phyloP scores from a whole-genome alignment of 2,329 filamentous ascomycete genomes.

The Hypoxylon sp. region DNA sequence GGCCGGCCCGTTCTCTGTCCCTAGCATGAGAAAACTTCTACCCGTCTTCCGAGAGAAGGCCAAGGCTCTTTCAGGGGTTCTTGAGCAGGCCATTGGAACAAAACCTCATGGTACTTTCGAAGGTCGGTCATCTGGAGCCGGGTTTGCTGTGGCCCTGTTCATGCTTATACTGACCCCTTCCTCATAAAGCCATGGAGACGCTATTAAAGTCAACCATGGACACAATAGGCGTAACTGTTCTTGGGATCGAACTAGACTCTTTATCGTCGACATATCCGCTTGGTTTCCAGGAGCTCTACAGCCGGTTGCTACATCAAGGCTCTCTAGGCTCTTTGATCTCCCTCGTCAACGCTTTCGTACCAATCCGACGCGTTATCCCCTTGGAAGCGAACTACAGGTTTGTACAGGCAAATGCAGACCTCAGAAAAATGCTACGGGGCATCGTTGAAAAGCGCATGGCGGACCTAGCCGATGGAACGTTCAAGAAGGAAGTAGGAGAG shows the following conservation, averaged over 20 bases:
- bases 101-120: slow-evolving; percentile 39
- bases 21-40: slow-evolving; percentile 49
- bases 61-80: slow-evolving; percentile 37
- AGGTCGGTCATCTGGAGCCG: slow-evolving; percentile 23
- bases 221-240: slow-evolving; percentile 45
- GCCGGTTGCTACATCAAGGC: slow-evolving; percentile 44
- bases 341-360: slow-evolving; percentile 45
- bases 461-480: slow-evolving; percentile 40
- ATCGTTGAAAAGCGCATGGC: slow-evolving; percentile 42
- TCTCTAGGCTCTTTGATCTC: slow-evolving; percentile 42
- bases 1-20: slow-evolving; percentile 46
- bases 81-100: slow-evolving; percentile 42
- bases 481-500: slow-evolving; percentile 34
- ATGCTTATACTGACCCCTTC: slow-evolving; percentile 1
- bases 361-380: slow-evolving; percentile 48
- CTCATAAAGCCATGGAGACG: slow-evolving; percentile 37
- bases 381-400: slow-evolving; percentile 51
- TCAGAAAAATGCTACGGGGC: slow-evolving; percentile 47
- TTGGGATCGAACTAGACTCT: slow-evolving; percentile 47
- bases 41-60: slow-evolving; percentile 50
- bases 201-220: slow-evolving; percentile 48
- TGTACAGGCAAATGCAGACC: slow-evolving; percentile 44
- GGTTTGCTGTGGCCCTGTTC: not conserved
- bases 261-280: slow-evolving; percentile 34
- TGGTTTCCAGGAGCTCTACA: slow-evolving; percentile 45